A percentile compares a stretch with the other conserved stretches of the same genome.
These are phyloP conservation scores for Thermothelomyces thermophilus DNA, from an alignment of 2,329 filamentous ascomycete species.

Conservation along the genomic window DNA sequence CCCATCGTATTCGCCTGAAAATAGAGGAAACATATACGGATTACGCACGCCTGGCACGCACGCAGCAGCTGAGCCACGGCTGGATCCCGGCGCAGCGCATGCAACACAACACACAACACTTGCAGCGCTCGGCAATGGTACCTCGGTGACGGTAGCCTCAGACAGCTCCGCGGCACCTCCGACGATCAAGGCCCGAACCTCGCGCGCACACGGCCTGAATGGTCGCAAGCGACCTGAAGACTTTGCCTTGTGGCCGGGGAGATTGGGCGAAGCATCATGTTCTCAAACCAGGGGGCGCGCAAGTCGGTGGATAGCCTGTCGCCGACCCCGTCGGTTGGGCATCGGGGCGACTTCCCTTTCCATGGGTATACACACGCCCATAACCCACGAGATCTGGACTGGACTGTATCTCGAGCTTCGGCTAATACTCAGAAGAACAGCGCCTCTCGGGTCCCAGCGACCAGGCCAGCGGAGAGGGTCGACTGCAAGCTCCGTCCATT, in stretches of 20 bases:
- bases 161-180: conserved; percentile 4
- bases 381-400: neutral
- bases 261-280: conserved; percentile 44
- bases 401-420: conserved; percentile 12
- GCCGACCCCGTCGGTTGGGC: conserved; percentile 44
- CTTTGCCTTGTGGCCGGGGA: conserved; percentile 24
- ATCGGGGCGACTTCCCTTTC: conserved; percentile 51
- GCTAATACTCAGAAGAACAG: conserved; percentile 35
- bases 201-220: conserved; percentile 10
- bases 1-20: no score
- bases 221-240: conserved; percentile 13
- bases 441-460: conserved; percentile 40
- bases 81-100: neutral
- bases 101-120: neutral
- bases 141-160: conserved; percentile 20
- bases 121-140: conserved; percentile 20
- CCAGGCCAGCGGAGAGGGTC: conserved; percentile 63
- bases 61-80: neutral
- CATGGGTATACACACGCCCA: conserved; percentile 40
- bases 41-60: no score
- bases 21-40: no score
- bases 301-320: conserved; percentile 62
- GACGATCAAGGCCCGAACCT: neutral
- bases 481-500: conserved; percentile 79
- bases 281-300: conserved; percentile 50